Conservation (phyloP, 2,329 filamentous ascomycete species). For the Curvularia verruculosa region DNA sequence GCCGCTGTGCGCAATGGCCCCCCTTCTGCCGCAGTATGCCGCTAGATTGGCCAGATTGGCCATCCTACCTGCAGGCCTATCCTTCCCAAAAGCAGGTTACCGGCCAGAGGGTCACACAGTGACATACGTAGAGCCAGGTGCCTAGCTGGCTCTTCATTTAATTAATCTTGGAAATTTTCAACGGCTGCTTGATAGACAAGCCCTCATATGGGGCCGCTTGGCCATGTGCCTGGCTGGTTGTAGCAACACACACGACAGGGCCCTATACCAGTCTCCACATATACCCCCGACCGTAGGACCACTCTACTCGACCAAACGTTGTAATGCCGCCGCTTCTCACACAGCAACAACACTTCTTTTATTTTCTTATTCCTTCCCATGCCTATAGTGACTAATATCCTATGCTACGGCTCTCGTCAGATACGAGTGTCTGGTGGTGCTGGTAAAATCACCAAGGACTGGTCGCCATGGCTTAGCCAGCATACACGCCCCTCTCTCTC, state of each 20-base stretch:
- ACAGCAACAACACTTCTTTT: not conserved
- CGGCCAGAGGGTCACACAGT: conserved; percentile 1
- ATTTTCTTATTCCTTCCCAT: conserved; percentile 17
- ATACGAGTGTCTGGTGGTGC: conserved; percentile 11
- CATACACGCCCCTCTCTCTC: not conserved
- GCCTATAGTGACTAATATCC: conserved; percentile 26
- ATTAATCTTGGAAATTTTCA: conserved; percentile 22
- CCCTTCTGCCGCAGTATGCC: conserved; percentile 11
- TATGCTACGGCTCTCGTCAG: conserved; percentile 1
- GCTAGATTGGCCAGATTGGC: conserved; percentile 1
- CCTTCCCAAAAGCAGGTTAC: conserved; percentile 5
- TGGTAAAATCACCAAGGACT: conserved; percentile 15
- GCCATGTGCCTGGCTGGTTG: conserved; percentile 14
- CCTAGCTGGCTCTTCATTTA: conserved; percentile 13
- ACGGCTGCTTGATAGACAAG: conserved; percentile 20
- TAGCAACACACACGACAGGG: conserved; percentile 8
- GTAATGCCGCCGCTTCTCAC: not conserved
- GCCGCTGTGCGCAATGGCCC: conserved; percentile 7
- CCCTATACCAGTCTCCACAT: conserved; percentile 39
- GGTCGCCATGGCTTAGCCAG: conserved; percentile 4
- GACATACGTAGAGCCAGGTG: conserved; percentile 17
- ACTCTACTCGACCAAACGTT: conserved; percentile 23
- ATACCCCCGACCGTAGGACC: conserved; percentile 26
- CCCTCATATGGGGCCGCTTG: conserved; percentile 17
- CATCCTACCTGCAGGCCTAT: conserved; percentile 11